Base-by-base conservation (phyloP, 352 stramenopile species). In the Globisporangium solare region DNA sequence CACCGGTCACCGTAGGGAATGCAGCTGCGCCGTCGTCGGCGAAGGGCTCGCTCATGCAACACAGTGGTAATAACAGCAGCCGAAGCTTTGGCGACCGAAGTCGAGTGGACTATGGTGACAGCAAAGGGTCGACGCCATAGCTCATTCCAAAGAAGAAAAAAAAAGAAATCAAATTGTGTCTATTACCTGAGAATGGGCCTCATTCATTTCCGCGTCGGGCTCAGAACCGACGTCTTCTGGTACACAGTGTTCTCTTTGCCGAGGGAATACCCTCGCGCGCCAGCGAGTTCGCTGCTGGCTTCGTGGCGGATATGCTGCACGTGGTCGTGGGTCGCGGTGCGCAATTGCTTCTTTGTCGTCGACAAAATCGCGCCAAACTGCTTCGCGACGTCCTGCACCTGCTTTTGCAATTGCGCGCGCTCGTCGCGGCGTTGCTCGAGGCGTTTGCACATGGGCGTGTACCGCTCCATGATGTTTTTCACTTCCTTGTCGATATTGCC, bases 291-390 rank as follows among this genome's bases (percentile, higher is more conserved):
- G 0, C 51, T 57, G 0, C 64, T 71, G 13, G 80, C 80, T 67
- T 88, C 77, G 27, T 76, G 62, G 4, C 78, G 80, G 35, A 88
- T 82, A 43, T 87, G 68, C 40, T 78, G 75, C 24, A 88, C 68
- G 47, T 86, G 76, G 14, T 88, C 72, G 43, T 84, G 75, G 37
- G 61, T 79, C 52, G 64, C 82, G 1, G 68, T 47, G 6, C 76
- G 72, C 6, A 90, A 51, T 14, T 70, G 76, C 47, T 68, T 66
- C 67, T 90, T 90, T 18, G 77, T 88, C 24, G 60, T 77, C 20
- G 60, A 59, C n/a, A 90, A 45, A 27, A 90, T 86, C 24, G 80
- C 74, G n/a, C 77, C 76, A 63, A 88, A 87, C 45, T 88, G 73
- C 32, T 75, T 73, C 18, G 61, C 51, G 22, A 79, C 68, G 24